Evolutionary conservation across 352 stramenopile species (phyloP), one percentile per base, ranked within the genome.

Genomic region (Phytophthora idaei): DNA sequence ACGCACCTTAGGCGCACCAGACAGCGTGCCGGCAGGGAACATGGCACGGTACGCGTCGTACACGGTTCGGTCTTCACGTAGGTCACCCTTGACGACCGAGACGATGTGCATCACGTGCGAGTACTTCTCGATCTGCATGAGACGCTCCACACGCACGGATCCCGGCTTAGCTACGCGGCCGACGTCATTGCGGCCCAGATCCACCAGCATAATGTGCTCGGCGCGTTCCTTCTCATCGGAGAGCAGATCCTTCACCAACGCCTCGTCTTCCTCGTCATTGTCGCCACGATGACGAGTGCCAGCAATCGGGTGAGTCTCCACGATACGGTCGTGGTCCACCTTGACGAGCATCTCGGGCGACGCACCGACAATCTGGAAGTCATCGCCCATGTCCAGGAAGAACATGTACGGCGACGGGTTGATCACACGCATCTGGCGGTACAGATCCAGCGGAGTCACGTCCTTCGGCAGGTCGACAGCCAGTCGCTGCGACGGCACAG

Each of bases 81-180:
- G 62, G 32, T 88, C 65, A 48, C 90, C 90, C 73, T 93, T 96
- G 39, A 97, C 90, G 21, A 95, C 86, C 34, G 88, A 96, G 54
- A 96, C 88, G 61, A 97, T 96, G 77, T 97, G 90, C 87, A 97
- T 97, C 63, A 97, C 90, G 64, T 97, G 90, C 57, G 88, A 96
- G 78, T 97, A 97, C 74, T 94, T 94, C 57, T 97, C 90, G 56
- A 97, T 94, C 72, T 94, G 79, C 90, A 97, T 96, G 57, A 97
- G 82, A 51, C 76, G 75, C 59, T 97, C 87, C 27, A 97, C 88
- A 7, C 79, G 83, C 34, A 97, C 90, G 1, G 85, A 81, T 9
- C 90, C 90, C 2, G 90, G 88, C 63, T 79, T 87, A 34, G 87
- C 87, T 15, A 97, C 91, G 17, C 90, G 87, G 7, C 91, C 91